Evolutionary conservation across 2,329 filamentous ascomycete genomes (phyloP), one percentile per base, ranked within the genome.

Genomic region (Cercospora zeae-maydis): DNA sequence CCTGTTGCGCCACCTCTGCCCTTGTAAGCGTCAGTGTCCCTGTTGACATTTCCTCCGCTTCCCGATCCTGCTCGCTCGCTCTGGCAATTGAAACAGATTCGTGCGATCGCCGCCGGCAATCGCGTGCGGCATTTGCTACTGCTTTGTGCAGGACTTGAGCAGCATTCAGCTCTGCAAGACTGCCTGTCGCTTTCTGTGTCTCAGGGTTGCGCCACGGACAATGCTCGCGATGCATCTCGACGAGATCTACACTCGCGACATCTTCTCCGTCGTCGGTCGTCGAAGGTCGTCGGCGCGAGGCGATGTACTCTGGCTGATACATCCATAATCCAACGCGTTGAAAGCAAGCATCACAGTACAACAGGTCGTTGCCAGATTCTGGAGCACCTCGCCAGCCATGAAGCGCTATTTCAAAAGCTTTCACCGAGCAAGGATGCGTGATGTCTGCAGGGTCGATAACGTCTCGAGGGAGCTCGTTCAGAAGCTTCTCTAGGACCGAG

Each of bases 301-400:
- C 45, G 4, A 59, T 13, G 63, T 76, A 75, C 39, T 83, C 70
- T 86, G 84, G 75, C 88, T 92, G 75, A 75, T 96, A 98, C 81
- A 99, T 89, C 95, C 95, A 99, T 1, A 99, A 82, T 0, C 95
- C 95, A 0, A 98, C 81, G 1, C 93, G 87, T 63, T 95, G 87
- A 72, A 96, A 90, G 74, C 95, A 99, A 19, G 91, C 90, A 63
- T 88, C 84, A 75, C 95, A 99, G 4, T 87, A 87, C 5, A 90
- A 88, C 14, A 93, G 85, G 64, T 91, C 89, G 42, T 88, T 86
- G 21, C 89, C 85, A 1, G 86, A 78, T 60, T 73, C 87, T 76
- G 71, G 86, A 77, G 73, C 82, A 77, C 78, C 80, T n/a, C 74
- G 73, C 80, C 81, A 83, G 63, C 81, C 80, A 63, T 79, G 80